Conservation (phyloP, 768 basidiomycete species). For the Lactarius hatsudake region DNA sequence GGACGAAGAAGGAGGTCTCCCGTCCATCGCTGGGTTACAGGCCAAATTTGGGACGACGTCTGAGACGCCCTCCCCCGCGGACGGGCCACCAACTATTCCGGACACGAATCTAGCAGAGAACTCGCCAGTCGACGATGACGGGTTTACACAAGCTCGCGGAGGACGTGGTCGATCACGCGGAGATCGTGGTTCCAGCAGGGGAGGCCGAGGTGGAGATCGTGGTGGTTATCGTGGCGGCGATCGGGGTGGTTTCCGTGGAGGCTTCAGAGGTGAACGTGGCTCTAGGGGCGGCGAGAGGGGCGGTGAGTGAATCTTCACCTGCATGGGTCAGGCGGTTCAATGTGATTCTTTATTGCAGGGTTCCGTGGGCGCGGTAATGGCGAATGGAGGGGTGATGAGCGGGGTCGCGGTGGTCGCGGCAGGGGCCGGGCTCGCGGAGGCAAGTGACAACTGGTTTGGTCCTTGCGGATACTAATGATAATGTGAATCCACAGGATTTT, state of each 20-base stretch:
- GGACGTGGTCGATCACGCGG: conserved; percentile 26
- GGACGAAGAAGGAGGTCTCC: conserved; percentile 75
- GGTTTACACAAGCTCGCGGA: conserved; percentile 42
- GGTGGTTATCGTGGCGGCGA: conserved; percentile 20
- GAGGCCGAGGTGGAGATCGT: conserved; percentile 27
- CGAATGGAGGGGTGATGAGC: conserved; percentile 34
- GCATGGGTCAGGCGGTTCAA: neutral
- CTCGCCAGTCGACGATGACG: conserved; percentile 52
- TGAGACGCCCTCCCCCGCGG: conserved; percentile 40
- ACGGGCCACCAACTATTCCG: conserved; percentile 31
- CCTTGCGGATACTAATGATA: conserved; percentile 1
- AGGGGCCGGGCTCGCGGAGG: conserved; percentile 35
- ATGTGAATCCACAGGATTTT: conserved; percentile 10
- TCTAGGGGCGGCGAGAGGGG: conserved; percentile 30
- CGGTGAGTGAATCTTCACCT: conserved; percentile 10
- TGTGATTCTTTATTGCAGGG: conserved; percentile 7
- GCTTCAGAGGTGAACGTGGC: conserved; percentile 35
- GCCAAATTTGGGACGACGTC: conserved; percentile 74
- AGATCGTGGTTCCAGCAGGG: conserved; percentile 19
- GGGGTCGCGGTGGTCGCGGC: conserved; percentile 33
- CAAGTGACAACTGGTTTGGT: conserved; percentile 11
- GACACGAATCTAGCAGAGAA: no score
- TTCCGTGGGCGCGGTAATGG: conserved; percentile 32
- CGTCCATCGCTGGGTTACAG: conserved; percentile 73
- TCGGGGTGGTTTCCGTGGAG: conserved; percentile 46